Percentiles rank a stretch among this genome's conserved stretches.
These are phyloP conservation scores for Pisolithus marmoratus DNA, from an alignment of 768 basidiomycete genomes.

Conservation along the genomic window DNA sequence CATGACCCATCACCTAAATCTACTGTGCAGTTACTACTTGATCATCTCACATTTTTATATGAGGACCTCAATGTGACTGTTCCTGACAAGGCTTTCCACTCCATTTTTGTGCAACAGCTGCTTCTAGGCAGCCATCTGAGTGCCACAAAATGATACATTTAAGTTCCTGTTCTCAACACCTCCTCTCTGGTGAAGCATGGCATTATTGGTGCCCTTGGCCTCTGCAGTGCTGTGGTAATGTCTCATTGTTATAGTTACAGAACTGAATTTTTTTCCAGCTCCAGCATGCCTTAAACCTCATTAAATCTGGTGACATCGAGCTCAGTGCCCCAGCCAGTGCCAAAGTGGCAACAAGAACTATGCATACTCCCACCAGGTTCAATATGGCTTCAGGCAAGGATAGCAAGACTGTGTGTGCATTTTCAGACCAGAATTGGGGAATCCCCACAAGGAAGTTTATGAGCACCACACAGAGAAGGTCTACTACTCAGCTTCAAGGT, in stretches of 20 bases:
- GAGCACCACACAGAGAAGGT: neutral
- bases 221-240: neutral
- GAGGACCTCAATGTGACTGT: neutral
- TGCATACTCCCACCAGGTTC: neutral
- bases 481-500: too few relatives aligned
- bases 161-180: neutral
- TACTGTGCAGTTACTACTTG: neutral
- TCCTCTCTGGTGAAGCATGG: neutral
- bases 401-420: neutral
- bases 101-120: neutral
- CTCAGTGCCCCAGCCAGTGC: neutral
- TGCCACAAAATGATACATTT: neutral
- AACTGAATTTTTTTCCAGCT: neutral
- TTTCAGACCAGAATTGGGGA: slow-evolving; percentile 6
- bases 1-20: neutral
- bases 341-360: neutral
- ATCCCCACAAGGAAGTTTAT: neutral
- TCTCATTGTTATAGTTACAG: neutral
- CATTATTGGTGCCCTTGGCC: neutral
- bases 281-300: neutral
- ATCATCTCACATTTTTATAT: neutral
- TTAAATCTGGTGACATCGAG: neutral
- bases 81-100: neutral
- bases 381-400: slow-evolving; percentile 5
- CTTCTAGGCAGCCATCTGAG: neutral